These are phyloP conservation scores for Lentinula aciculospora DNA, from an alignment of 768 basidiomycete species.

Conservation along the genomic window DNA sequence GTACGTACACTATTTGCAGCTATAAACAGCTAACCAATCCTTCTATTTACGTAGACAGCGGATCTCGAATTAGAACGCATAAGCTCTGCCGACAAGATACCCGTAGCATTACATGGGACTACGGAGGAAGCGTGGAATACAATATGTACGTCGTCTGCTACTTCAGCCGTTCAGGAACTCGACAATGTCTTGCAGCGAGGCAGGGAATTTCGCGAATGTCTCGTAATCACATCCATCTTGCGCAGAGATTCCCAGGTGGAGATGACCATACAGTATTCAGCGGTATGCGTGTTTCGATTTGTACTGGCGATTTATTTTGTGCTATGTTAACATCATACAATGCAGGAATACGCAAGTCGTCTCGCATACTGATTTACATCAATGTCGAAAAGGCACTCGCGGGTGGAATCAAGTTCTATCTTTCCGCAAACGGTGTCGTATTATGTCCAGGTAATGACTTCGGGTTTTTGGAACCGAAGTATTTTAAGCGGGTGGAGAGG, in stretches of 20 bases:
- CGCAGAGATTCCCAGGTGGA: conserved; percentile 47
- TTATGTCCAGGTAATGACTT: conserved; percentile 56
- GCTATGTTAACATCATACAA: background rate
- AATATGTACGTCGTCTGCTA: conserved; percentile 36
- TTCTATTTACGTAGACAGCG: background rate
- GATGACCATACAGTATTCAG: conserved; percentile 46
- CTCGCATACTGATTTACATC: conserved; percentile 62
- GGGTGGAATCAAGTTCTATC: conserved; percentile 48
- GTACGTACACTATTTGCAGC: conserved; percentile 21
- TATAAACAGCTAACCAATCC: background rate
- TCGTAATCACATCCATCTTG: conserved; percentile 72
- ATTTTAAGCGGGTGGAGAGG: conserved; percentile 50
- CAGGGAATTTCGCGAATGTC: conserved; percentile 60
- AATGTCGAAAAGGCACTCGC: conserved; percentile 48
- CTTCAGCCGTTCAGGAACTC: background rate
- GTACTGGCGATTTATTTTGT: background rate
- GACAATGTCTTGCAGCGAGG: conserved; percentile 46
- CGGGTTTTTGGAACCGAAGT: conserved; percentile 46
- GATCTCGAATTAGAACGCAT: conserved; percentile 35
- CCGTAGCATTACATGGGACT: conserved; percentile 61
- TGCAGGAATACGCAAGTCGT: conserved; percentile 44
- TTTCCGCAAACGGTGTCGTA: conserved; percentile 65
- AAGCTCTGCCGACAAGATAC: conserved; percentile 39
- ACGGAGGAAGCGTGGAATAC: conserved; percentile 43
- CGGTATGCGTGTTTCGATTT: background rate